Evolutionary conservation across 352 stramenopile genomes (phyloP).

Genomic region (Phytopythium litorale): DNA sequence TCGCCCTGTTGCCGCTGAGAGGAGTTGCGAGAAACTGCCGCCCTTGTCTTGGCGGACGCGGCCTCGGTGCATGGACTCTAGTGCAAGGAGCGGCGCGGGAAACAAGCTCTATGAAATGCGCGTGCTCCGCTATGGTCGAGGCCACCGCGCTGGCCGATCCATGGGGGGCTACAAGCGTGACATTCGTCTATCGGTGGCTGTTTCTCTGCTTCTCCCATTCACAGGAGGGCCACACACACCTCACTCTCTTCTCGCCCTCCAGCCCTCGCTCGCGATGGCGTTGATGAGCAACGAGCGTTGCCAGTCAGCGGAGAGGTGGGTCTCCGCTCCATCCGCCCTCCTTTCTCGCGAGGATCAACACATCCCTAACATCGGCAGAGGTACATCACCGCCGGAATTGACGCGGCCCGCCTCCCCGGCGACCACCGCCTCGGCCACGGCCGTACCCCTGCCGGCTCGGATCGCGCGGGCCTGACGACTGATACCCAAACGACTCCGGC

Average conservation of each 20-base stretch:
- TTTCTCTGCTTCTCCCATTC: background rate
- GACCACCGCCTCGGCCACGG: constrained; percentile 24
- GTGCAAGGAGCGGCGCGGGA: background rate
- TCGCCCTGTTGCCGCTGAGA: background rate
- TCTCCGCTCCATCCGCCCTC: too few species aligned
- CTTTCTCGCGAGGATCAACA: background rate
- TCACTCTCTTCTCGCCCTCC: background rate
- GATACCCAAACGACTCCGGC: background rate
- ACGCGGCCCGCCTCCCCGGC: constrained; percentile 14
- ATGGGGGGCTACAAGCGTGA: background rate
- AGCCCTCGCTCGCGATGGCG: background rate
- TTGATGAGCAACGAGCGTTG: background rate
- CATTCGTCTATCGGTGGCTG: background rate
- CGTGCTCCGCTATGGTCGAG: background rate
- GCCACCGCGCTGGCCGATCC: background rate
- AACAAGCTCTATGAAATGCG: background rate
- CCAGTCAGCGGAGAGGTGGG: background rate
- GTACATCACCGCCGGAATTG: constrained; percentile 1
- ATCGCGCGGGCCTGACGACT: constrained; percentile 3
- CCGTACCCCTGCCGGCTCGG: constrained; percentile 19
- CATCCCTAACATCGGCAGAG: background rate
- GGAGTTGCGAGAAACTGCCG: too few species aligned
- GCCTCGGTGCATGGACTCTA: background rate
- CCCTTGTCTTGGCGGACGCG: too few species aligned
- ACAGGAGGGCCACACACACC: background rate